Percentiles rank a stretch among this genome's conserved stretches.
phyloP scores from a whole-genome alignment of 2,329 filamentous ascomycete species.

The Plectosphaerella sp. region DNA sequence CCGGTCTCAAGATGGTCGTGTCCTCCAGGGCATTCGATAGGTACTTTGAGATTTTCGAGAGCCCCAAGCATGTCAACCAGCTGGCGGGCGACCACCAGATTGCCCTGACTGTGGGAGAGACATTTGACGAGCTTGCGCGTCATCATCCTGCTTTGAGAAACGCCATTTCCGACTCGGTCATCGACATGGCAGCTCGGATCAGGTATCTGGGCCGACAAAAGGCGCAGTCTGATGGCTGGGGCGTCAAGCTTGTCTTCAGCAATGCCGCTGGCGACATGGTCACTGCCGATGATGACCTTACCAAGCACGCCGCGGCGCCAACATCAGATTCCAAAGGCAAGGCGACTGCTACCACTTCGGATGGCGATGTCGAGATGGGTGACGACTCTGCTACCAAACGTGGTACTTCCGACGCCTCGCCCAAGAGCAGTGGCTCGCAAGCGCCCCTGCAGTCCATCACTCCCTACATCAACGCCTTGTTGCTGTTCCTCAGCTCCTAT shows the following conservation, averaged over 20 bases:
- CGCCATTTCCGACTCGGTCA: slow-evolving; percentile 77
- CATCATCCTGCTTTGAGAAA: slow-evolving; percentile 84
- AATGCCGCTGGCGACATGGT: slow-evolving; percentile 53
- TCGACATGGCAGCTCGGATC: slow-evolving; percentile 84
- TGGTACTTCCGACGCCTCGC: slow-evolving; percentile 15
- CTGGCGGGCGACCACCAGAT: slow-evolving; percentile 70
- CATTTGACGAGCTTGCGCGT: slow-evolving; percentile 89
- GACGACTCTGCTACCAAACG: slow-evolving; percentile 35
- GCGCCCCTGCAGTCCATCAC: slow-evolving; percentile 37
- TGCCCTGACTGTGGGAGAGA: slow-evolving; percentile 69
- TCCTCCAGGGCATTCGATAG: slow-evolving; percentile 76
- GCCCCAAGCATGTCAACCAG: slow-evolving; percentile 78
- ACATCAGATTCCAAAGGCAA: slow-evolving; percentile 33
- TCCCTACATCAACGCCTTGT: slow-evolving; percentile 70
- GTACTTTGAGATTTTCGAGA: slow-evolving; percentile 97
- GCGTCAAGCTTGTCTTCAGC: slow-evolving; percentile 70
- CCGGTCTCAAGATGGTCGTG: slow-evolving; percentile 83
- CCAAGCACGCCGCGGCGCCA: slow-evolving; percentile 15
- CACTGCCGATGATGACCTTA: slow-evolving; percentile 46
- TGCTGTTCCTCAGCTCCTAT: slow-evolving; percentile 72
- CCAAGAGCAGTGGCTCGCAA: slow-evolving; percentile 1
- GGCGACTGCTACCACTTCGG: slow-evolving; percentile 25
- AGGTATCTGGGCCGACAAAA: slow-evolving; percentile 68
- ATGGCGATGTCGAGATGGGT: slow-evolving; percentile 61
- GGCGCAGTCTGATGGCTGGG: slow-evolving; percentile 65